phyloP scores from a whole-genome alignment of 495 filamentous ascomycete species.

The Usnea hakonensis region DNA sequence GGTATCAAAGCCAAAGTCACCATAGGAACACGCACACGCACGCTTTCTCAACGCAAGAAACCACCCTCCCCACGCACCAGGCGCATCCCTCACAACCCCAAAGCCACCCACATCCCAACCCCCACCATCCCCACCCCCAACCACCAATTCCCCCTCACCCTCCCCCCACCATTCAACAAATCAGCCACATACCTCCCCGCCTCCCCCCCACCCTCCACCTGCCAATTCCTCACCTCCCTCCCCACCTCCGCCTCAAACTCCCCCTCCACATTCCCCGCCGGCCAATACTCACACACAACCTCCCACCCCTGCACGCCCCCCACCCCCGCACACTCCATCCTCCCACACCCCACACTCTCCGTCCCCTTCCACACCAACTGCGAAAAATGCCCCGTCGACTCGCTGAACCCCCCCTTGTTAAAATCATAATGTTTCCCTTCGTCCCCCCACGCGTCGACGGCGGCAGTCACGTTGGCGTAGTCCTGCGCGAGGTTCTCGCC shows the following conservation, averaged over 20 bases:
- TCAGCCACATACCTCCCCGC: neutral
- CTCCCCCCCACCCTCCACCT: neutral
- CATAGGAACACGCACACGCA: too few species aligned
- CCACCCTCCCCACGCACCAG: neutral
- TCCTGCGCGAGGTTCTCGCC: conserved; percentile 75
- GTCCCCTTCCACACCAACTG: conserved; percentile 76
- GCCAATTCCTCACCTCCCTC: conserved; percentile 1
- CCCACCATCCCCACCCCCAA: neutral
- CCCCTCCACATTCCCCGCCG: conserved; percentile 64
- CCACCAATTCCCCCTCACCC: neutral
- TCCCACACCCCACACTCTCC: conserved; percentile 60
- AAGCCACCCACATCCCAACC: neutral
- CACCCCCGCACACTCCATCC: conserved; percentile 46
- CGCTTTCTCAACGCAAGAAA: neutral
- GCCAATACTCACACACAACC: conserved; percentile 75
- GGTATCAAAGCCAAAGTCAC: neutral
- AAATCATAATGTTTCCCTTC: conserved; percentile 57
- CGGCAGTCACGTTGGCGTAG: conserved; percentile 49
- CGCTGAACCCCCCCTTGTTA: conserved; percentile 43
- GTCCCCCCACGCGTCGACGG: conserved; percentile 60
- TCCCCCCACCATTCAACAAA: conserved; percentile 4
- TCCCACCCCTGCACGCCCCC: conserved; percentile 51
- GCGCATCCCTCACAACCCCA: neutral
- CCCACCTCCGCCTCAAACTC: conserved; percentile 46
- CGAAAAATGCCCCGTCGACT: conserved; percentile 75